Evolutionary conservation across 2,329 filamentous ascomycete genomes (phyloP), one percentile per base, ranked within the genome.

Genomic region (Geosmithia putterillii): DNA sequence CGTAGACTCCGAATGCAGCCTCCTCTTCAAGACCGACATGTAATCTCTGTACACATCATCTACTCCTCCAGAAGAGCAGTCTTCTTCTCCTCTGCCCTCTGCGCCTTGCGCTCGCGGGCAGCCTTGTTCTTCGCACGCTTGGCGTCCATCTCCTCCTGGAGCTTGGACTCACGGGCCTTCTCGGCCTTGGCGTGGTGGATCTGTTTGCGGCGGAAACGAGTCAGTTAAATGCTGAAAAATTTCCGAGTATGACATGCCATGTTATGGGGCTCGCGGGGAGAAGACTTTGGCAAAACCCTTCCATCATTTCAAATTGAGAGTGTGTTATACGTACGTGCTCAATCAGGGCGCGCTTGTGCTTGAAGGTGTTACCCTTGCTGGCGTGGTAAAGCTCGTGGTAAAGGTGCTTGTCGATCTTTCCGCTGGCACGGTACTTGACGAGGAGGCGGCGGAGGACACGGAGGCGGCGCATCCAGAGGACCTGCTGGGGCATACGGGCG

Each of bases 321-420:
- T 61, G 23, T 43, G 43, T 28, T 15, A 12, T 41, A 87, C 92
- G 66, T 94, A 98, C 92, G 79, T 98, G 92, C 82, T 98, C 92
- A 69, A 98, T 88, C 62, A 98, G 83, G 65, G 89, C 92, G 74
- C 92, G 85, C 89, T 96, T 98, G 87, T 98, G 92, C 89, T 98
- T 98, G 86, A 98, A 98, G 70, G 92, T 90, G 84, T 98, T 98
- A 94, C 92, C 94, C 89, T 98, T 98, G 83, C 86, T 92, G 69
- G 94, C 78, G 74, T 95, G 92, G 82, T 98, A 98, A 58, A 98
- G 87, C 78, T 96, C 89, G 82, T 98, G 92, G 83, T 98, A 98
- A 51, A 98, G 88, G 81, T 98, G 92, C 84, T 98, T 98, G 79
- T 98, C 92, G 70, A 98, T 98, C 86, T 98, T 98, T 73, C 94